Evolutionary conservation across 208 protist species (phyloP).

Genomic region (Acanthamoeba healyi): DNA sequence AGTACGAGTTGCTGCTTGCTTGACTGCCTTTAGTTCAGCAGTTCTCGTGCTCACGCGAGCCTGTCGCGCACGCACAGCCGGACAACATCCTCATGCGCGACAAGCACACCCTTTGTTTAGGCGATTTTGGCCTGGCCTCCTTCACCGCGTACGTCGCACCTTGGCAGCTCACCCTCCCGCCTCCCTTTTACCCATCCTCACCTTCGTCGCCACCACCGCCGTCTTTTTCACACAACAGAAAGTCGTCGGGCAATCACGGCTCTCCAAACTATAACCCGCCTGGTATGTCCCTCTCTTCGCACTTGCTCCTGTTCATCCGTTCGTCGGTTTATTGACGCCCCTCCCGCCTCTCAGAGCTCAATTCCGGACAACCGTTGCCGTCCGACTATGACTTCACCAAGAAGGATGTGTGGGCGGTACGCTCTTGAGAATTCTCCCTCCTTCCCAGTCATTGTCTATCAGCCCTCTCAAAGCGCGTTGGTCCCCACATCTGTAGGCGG

Average conservation of each 20-base stretch:
- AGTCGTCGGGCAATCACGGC: slow-evolving; percentile 31
- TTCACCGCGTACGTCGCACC: neutral
- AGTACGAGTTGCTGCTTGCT: too few relatives aligned
- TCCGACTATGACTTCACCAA: slow-evolving; percentile 36
- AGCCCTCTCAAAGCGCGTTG: too few relatives aligned
- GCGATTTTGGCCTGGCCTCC: slow-evolving; percentile 55
- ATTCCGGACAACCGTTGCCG: neutral
- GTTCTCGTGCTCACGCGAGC: too few relatives aligned
- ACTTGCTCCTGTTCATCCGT: neutral
- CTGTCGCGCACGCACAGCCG: neutral
- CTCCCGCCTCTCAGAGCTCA: neutral
- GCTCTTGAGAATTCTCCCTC: neutral
- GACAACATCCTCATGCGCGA: slow-evolving; percentile 67
- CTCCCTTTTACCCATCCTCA: neutral
- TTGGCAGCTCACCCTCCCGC: neutral
- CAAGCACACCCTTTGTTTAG: neutral
- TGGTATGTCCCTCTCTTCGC: neutral
- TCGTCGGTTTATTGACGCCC: too few relatives aligned
- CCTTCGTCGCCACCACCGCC: neutral
- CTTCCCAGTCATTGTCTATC: neutral
- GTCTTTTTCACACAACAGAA: neutral
- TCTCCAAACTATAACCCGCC: slow-evolving; percentile 67
- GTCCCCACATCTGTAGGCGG: too few relatives aligned
- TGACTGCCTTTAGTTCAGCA: neutral
- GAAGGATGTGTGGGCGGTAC: slow-evolving; percentile 67